These are phyloP conservation scores for Clathrus columnatus DNA, from an alignment of 768 basidiomycete genomes.

Conservation along the genomic window DNA sequence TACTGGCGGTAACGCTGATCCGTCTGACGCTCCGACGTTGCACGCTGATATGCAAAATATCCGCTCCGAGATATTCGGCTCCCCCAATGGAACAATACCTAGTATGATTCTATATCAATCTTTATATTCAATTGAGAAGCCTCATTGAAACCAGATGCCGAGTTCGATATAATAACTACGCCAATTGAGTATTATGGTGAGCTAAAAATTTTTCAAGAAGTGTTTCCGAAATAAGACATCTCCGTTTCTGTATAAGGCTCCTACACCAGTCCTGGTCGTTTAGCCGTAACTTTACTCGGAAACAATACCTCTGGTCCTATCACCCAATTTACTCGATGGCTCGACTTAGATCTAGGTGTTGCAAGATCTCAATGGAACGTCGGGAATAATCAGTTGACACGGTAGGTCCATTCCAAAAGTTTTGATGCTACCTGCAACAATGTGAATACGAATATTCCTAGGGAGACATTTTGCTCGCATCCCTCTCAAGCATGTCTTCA, in stretches of 20 bases:
- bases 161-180: slow-evolving; percentile 8
- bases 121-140: neutral
- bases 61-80: slow-evolving; percentile 49
- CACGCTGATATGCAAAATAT: slow-evolving; percentile 43
- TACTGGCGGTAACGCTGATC: slow-evolving; percentile 59
- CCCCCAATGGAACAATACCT: slow-evolving; percentile 48
- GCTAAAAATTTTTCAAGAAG: neutral
- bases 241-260: slow-evolving; percentile 39
- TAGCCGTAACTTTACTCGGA: slow-evolving; percentile 19
- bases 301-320: slow-evolving; percentile 23
- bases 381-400: slow-evolving; percentile 33
- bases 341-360: slow-evolving; percentile 59
- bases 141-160: neutral
- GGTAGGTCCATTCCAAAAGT: slow-evolving; percentile 30
- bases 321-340: slow-evolving; percentile 45
- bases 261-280: slow-evolving; percentile 55
- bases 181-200: slow-evolving; percentile 8
- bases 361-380: slow-evolving; percentile 55
- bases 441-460: slow-evolving; percentile 14
- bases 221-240: neutral
- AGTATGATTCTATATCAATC: slow-evolving; percentile 28
- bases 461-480: slow-evolving; percentile 59
- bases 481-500: slow-evolving; percentile 54
- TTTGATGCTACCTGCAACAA: neutral
- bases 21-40: slow-evolving; percentile 34